phyloP scores from a whole-genome alignment of 306 rosid species.

The Cicer judaicum region DNA sequence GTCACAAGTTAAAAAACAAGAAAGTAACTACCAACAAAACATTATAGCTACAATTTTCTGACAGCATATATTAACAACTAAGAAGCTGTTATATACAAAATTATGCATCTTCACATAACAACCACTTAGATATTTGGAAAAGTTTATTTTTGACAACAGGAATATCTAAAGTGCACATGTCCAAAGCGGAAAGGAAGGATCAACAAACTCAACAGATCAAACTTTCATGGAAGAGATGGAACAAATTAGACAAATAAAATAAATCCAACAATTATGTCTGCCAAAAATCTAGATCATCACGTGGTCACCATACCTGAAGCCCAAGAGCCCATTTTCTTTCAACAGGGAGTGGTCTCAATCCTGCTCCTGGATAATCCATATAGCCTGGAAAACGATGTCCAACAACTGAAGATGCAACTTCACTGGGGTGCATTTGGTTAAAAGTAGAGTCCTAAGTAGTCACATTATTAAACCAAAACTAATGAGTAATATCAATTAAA shows the following conservation, averaged over 20 bases:
- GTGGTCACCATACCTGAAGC: slow-evolving; percentile 69
- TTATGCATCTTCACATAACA: background rate
- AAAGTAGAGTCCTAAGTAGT: slow-evolving; percentile 65
- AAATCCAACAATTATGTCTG: slow-evolving; percentile 37
- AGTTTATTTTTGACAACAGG: background rate
- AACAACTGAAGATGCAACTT: slow-evolving; percentile 63
- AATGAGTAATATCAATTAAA: slow-evolving; percentile 29
- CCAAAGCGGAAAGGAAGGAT: slow-evolving; percentile 22
- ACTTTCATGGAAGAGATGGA: slow-evolving; percentile 14
- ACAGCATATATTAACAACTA: slow-evolving; percentile 9
- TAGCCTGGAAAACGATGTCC: slow-evolving; percentile 74
- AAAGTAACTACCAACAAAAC: background rate
- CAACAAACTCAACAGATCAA: slow-evolving; percentile 29
- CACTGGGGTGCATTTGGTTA: slow-evolving; percentile 64
- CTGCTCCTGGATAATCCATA: slow-evolving; percentile 72
- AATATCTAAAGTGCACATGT: background rate
- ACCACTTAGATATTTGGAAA: background rate
- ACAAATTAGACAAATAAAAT: slow-evolving; percentile 32
- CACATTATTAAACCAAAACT: slow-evolving; percentile 42
- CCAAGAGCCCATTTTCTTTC: slow-evolving; percentile 99
- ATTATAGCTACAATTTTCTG: slow-evolving; percentile 8
- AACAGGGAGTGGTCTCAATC: slow-evolving; percentile 66
- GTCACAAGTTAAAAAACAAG: slow-evolving; percentile 43
- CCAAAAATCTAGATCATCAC: slow-evolving; percentile 28
- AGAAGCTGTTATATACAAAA: background rate